Evolutionary conservation across 1,139 yeast genomes (phyloP), one percentile per base, ranked within the genome.

Genomic region (Waltiozyma sp.): DNA sequence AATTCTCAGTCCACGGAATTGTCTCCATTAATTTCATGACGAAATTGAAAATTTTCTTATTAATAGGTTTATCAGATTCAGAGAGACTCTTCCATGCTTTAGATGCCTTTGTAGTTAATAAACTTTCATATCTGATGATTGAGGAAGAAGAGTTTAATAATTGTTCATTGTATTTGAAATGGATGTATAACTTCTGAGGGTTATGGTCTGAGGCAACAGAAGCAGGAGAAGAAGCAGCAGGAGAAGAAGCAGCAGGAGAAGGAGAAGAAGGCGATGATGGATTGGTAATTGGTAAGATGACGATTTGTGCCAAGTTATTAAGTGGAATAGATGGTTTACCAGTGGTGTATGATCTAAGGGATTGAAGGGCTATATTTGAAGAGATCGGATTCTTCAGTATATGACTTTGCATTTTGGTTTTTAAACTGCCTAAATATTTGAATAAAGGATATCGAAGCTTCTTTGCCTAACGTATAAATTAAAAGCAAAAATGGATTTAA

Each of bases 221-320:
- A 10, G 28, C 10, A 26, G 13, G 6, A 5, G 28, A 11, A 10
- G 13, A 4, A 26, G 28, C 10, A 26, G 13, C 28, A 13, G n/a
- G 4, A 26, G 4, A 7, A 11, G 28, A 11, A 11, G 28, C 28
- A 8, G 26, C 10, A 23, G 26, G 26, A n/a, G n/a, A n/a, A n/a
- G n/a, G n/a, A n/a, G n/a, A n/a, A n/a, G n/a, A n/a, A n/a, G n/a
- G n/a, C 8, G 23, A 21, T 21, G 23, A 8, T 40, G 66, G 58
- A 4, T 74, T 66, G 5, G 85, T 79, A 19, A 82, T 64, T 4
- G 91, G 91, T 7, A 81, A 62, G 11, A 81, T 63, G 18, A 79
- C 40, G 19, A 55, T 44, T 39, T 49, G 49, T 2, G 57, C 55
- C 11, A 49, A 45, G 21, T 42, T 45, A 8, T 21, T 21, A 21